Evolutionary conservation across 495 filamentous ascomycete genomes (phyloP), one percentile per base, ranked within the genome.

Genomic region (Letharia lupina): DNA sequence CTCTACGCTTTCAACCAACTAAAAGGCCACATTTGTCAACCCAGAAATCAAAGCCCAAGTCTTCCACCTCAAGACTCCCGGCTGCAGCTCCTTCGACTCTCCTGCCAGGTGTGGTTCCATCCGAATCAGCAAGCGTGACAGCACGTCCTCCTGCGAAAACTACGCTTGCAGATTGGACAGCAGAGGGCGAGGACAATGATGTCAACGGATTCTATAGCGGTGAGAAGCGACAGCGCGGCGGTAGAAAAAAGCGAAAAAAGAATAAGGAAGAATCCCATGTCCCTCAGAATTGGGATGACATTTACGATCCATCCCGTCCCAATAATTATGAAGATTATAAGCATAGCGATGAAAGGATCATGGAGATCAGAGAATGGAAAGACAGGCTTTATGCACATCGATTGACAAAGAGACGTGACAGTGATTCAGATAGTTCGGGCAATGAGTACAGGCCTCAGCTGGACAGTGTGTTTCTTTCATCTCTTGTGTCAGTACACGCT

Each of bases 221-320:
- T 23, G 81, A 87, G 66, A 89, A 90, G 76, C 82, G 86, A 37
- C 84, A 87, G 70, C 86, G 92, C 63, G 91, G 91, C 50, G 90
- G 91, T n/a, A 80, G 84, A 66, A 93, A 91, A 77, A 93, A 93
- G 78, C 86, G 89, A 74, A 94, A 92, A 81, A 94, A 93, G 81
- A 85, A 86, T 69, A 79, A 81, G 47, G 86, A 89, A 35, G 79
- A 84, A 48, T 75, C 82, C 10, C 82, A 78, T 52, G 70, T 80
- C 47, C 78, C 85, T 61, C 89, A 89, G 52, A 87, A 96, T 72
- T 97, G 93, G 93, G 90, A 96, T 72, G 93, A 96, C 73, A 86
- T 93, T 56, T 98, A 96, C 71, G 93, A 96, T 70, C 89, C 91
- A 1, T 81, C 88, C 4, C 77, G 88, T 31, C 93, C 93, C 2